Evolutionary conservation across 495 filamentous ascomycete genomes (phyloP).

Genomic region (Xylaria cubensis): DNA sequence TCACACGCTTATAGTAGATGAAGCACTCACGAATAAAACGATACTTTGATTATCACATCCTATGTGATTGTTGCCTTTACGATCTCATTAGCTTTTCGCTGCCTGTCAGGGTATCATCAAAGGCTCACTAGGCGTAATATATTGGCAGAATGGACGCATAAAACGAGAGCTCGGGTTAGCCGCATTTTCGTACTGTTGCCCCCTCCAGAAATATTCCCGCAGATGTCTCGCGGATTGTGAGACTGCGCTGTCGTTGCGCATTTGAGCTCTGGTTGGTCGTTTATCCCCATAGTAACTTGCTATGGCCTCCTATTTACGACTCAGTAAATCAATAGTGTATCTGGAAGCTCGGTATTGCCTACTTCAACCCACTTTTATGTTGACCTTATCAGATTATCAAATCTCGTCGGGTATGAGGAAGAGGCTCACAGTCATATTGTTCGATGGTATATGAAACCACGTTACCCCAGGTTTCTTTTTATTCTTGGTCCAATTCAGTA

Average conservation of each 20-base stretch:
- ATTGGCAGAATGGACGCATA: constrained; percentile 42
- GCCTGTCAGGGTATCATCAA: background rate
- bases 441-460: constrained; percentile 45
- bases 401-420: background rate
- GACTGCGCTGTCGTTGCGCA: constrained; percentile 22
- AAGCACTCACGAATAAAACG: constrained; percentile 35
- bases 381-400: background rate
- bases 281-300: constrained; percentile 41
- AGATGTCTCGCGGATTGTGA: constrained; percentile 36
- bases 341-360: background rate
- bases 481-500: background rate
- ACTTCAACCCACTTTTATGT: constrained; percentile 17
- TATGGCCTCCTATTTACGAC: constrained; percentile 31
- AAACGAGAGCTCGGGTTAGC: constrained; percentile 36
- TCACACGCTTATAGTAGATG: background rate
- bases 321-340: background rate
- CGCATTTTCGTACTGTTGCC: constrained; percentile 39
- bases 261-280: constrained; percentile 30
- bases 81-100: background rate
- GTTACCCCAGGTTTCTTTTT: background rate
- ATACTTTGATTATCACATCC: constrained; percentile 29
- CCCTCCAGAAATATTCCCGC: constrained; percentile 42
- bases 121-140: constrained; percentile 17
- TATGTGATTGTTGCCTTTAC: background rate
- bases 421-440: constrained; percentile 40